Conservation (phyloP, 371 early-diverging fungal species). For the Choanephora cucurbitarum region DNA sequence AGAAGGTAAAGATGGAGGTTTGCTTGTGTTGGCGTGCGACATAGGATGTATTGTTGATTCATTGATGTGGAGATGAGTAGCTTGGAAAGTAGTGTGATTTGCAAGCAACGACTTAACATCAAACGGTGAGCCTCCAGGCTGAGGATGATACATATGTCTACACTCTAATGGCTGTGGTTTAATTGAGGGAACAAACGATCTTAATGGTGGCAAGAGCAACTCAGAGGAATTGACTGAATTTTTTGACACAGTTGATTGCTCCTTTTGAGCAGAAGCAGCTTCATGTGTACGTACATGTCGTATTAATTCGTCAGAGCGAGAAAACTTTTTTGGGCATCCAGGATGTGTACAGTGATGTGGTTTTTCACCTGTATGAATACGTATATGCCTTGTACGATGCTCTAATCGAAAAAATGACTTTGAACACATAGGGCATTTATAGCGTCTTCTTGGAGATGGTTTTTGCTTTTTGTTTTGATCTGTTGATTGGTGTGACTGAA, state of each 20-base stretch:
- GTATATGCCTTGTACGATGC: slow-evolving; percentile 72
- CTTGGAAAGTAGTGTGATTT: not conserved
- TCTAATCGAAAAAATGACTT: slow-evolving; percentile 68
- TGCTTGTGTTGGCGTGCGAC: no score
- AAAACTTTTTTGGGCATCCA: slow-evolving; percentile 74
- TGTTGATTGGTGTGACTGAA: not conserved
- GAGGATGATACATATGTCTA: not conserved
- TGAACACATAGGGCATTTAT: slow-evolving; percentile 60
- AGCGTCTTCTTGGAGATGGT: slow-evolving; percentile 38
- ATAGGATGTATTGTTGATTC: no score
- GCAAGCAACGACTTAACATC: no score
- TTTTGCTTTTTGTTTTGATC: not conserved
- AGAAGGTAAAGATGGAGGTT: slow-evolving; percentile 8
- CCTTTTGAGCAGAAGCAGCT: not conserved
- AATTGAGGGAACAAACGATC: slow-evolving; percentile 2
- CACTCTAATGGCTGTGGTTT: slow-evolving; percentile 20
- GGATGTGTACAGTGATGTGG: slow-evolving; percentile 71
- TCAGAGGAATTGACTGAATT: not conserved
- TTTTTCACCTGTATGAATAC: slow-evolving; percentile 84
- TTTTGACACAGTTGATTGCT: not conserved
- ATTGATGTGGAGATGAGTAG: not conserved
- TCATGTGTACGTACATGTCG: slow-evolving; percentile 61
- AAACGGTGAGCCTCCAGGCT: no score
- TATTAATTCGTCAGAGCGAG: slow-evolving; percentile 68
- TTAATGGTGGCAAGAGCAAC: slow-evolving; percentile 8